These are phyloP conservation scores for Corinectria fuckeliana DNA, from an alignment of 2,329 filamentous ascomycete species.

Conservation along the genomic window DNA sequence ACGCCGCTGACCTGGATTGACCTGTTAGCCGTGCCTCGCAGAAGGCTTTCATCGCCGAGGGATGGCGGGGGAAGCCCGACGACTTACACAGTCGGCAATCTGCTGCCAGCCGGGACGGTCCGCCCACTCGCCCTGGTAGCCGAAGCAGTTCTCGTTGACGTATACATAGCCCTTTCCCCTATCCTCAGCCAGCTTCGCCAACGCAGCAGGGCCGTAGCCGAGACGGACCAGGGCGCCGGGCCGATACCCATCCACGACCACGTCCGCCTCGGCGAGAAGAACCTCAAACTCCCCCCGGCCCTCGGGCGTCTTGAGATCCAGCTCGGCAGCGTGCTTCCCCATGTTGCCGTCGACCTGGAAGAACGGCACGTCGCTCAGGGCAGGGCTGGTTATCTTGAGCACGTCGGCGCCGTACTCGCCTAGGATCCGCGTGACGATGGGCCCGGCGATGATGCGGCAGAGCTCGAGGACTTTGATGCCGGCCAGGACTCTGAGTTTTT, in stretches of 20 bases:
- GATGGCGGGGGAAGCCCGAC: not conserved
- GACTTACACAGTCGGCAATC: conserved; percentile 67
- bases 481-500: conserved; percentile 47
- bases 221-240: conserved; percentile 68
- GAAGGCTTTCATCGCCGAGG: not conserved
- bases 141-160: conserved; percentile 76
- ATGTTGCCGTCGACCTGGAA: conserved; percentile 77
- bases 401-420: conserved; percentile 80
- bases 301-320: conserved; percentile 64
- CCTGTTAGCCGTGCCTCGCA: not conserved
- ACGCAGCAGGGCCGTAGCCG: conserved; percentile 65
- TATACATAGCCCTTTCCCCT: conserved; percentile 70
- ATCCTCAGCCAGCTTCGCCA: conserved; percentile 58
- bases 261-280: conserved; percentile 67
- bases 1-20: conserved; percentile 56
- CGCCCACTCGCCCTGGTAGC: conserved; percentile 65
- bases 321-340: conserved; percentile 70
- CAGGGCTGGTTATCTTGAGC: conserved; percentile 72
- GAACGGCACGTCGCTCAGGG: conserved; percentile 73
- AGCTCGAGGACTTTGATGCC: conserved; percentile 78
- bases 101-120: conserved; percentile 73
- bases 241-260: conserved; percentile 72
- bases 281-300: conserved; percentile 63
- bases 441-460: conserved; percentile 77
- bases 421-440: conserved; percentile 72